These are phyloP conservation scores for Thielaviopsis punctulata DNA, from an alignment of 2,329 filamentous ascomycete species.

Conservation along the genomic window DNA sequence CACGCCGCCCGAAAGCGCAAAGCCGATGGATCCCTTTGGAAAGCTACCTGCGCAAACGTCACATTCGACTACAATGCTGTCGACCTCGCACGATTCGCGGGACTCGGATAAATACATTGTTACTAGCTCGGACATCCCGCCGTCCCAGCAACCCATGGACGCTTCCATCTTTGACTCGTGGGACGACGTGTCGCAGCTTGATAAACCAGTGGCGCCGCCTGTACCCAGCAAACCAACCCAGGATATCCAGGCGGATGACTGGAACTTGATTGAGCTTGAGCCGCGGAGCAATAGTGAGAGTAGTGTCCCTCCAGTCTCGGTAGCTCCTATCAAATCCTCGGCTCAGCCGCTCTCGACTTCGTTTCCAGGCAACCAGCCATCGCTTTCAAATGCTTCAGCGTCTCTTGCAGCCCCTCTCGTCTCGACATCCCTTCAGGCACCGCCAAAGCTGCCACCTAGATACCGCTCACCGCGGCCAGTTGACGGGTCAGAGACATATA, in stretches of 20 bases:
- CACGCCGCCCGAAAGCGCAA: neutral
- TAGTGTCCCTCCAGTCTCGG: neutral
- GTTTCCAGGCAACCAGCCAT: neutral
- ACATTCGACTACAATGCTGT: neutral
- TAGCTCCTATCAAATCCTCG: neutral
- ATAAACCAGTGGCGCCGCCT: neutral
- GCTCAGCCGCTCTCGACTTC: neutral
- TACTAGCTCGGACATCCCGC: neutral
- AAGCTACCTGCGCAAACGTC: neutral
- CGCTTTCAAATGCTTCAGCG: neutral
- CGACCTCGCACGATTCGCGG: neutral
- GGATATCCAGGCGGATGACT: conserved; percentile 23
- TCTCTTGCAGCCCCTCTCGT: neutral
- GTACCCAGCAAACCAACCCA: neutral
- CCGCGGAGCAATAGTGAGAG: neutral
- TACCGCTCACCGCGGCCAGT: conserved; percentile 13
- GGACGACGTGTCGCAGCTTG: conserved; percentile 3
- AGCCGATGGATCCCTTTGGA: neutral
- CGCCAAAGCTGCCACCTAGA: neutral
- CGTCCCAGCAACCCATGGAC: conserved; percentile 7
- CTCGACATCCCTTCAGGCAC: neutral
- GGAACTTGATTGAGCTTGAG: conserved; percentile 31
- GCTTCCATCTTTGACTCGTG: neutral
- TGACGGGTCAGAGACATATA: conserved; percentile 54
- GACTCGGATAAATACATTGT: conserved; percentile 4